A percentile compares a stretch with the other conserved stretches of the same genome.
Evolutionary conservation across 176 grass and related monocot genomes (phyloP).

Genomic region (Carex parvula): DNA sequence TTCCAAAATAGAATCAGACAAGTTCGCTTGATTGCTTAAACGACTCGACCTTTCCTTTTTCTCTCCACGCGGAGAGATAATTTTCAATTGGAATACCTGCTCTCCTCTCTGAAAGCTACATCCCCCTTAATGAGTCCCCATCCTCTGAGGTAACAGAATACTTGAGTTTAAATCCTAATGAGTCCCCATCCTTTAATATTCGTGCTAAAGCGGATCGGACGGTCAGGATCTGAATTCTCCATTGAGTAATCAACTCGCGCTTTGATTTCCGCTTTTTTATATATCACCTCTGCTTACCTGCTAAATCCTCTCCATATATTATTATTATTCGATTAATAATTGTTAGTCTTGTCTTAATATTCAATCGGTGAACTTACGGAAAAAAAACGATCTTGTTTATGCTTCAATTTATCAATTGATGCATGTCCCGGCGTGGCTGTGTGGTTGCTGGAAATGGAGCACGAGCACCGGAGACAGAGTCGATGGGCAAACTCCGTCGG

Average conservation of each 20-base stretch:
- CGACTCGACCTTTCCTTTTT: neutral
- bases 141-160: neutral
- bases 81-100: no score
- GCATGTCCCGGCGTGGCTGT: conserved; percentile 32
- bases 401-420: neutral
- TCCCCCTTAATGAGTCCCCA: neutral
- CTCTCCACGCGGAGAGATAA: neutral
- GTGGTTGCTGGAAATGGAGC: conserved; percentile 37
- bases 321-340: neutral
- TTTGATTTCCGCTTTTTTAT: neutral
- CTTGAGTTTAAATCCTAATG: no score
- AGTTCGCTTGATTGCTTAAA: neutral
- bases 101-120: neutral
- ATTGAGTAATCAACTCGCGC: no score
- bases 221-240: no score
- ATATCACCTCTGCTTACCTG: neutral
- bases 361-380: neutral
- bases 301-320: neutral
- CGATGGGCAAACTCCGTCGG: neutral
- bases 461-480: neutral
- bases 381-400: neutral
- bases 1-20: neutral
- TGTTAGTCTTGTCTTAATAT: neutral
- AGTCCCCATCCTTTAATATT: neutral
- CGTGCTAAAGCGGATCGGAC: no score